Base-by-base conservation (phyloP, 129 eudicot genomes). In the Solidago caesia region DNA sequence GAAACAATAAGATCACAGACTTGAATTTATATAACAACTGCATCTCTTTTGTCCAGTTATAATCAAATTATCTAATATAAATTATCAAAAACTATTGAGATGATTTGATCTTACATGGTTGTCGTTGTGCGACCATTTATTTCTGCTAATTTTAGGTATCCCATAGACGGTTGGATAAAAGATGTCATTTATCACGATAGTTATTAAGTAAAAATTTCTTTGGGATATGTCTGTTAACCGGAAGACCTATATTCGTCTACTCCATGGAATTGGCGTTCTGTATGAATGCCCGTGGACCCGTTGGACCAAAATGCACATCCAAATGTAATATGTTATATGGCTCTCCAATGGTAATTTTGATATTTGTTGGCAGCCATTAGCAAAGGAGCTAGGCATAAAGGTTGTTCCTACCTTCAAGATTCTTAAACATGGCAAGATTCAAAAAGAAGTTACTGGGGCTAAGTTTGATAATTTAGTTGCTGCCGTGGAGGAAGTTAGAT, bases 381-480 rank as follows among this genome's bases (percentile, higher is more conserved):
- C 98, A 21, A 88, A 93, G 88, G 97, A 93, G 85, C 89, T 93
- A 21, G 97, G 96, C 16, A 86, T 93, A 44, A 84, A 75, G 74
- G 98, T 90, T 71, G 96, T 93, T 73, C 98, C 98, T 11, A 93
- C 98, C 66, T 93, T 93, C 90, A 93, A 93, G 88, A 86, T 93
- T 68, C 82, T 93, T 5, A 90, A 93, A 78, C 85, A 85, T 27
- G 78, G 87, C 70, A 85, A 90, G 79, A 66, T 93, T 79, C 85
- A 85, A 44, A 88, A 85, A 68, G 98, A 93, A 85, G 88, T 93
- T 11, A 93, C 97, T 1, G 97, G 98, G 53, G 97, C 97, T 64
- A 93, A 93, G 80, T 82, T 81, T 21, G 97, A 93, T 15, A 82
- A 83, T 49, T 64, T 93, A 75, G 89, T 90, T 64, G 80, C 67